phyloP scores from a whole-genome alignment of 2,329 filamentous ascomycete genomes.

The Colletotrichum agaves region DNA sequence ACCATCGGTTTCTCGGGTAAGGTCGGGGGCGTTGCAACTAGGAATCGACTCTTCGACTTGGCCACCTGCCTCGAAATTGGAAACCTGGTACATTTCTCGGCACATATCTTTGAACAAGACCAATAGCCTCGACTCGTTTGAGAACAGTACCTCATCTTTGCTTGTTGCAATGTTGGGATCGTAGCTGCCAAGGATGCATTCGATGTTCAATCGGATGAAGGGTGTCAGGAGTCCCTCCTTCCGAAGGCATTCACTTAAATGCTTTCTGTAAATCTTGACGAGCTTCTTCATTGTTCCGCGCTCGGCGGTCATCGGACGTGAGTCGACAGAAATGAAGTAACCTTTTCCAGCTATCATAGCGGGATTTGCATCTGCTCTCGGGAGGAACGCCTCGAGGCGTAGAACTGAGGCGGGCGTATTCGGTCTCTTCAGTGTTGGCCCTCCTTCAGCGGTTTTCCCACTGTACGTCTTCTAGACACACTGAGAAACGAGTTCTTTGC shows the following conservation, averaged over 20 bases:
- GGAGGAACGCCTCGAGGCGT: conserved; percentile 67
- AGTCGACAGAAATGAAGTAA: conserved; percentile 75
- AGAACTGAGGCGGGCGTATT: conserved; percentile 40
- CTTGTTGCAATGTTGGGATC: conserved; percentile 77
- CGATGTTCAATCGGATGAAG: conserved; percentile 73
- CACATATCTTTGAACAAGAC: conserved; percentile 60
- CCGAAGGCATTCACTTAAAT: conserved; percentile 51
- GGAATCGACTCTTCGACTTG: neutral
- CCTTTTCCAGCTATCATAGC: conserved; percentile 57
- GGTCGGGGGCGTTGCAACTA: no score
- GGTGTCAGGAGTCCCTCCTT: conserved; percentile 55
- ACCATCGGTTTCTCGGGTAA: neutral
- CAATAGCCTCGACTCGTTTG: conserved; percentile 59
- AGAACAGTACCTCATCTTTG: conserved; percentile 79
- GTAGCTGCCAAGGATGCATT: conserved; percentile 71
- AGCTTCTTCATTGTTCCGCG: conserved; percentile 71
- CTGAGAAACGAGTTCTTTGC: conserved; percentile 63
- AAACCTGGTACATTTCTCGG: conserved; percentile 49
- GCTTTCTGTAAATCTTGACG: conserved; percentile 60
- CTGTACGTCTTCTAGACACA: conserved; percentile 56
- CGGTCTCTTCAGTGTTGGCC: conserved; percentile 10
- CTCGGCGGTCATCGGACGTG: conserved; percentile 67
- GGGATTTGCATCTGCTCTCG: conserved; percentile 58
- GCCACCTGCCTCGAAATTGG: neutral
- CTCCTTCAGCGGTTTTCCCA: neutral